Evolutionary conservation across 73 alveolate genomes (phyloP), one percentile per base, ranked within the genome.

Genomic region (Tetrahymena borealis): DNA sequence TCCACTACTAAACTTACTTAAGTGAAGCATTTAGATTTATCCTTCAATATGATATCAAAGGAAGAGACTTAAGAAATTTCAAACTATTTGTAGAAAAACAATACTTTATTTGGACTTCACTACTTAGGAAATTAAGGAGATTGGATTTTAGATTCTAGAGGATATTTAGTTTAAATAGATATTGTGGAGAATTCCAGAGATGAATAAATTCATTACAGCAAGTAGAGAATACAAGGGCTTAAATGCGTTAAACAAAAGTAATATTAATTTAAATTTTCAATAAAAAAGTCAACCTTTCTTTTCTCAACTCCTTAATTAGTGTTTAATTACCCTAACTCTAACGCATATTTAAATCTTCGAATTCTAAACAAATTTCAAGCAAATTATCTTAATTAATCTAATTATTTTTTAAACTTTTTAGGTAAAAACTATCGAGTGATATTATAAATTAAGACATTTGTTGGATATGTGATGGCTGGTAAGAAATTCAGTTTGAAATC

Each of bases 381-480:
- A 15, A 93, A 42, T 40, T 79, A 38, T 93, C 31, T 18, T 31
- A 90, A 93, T 40, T 91, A 39, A 90, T 79, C 41, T 90, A 91
- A 31, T 39, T 36, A 16, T 39, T 85, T 8, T 79, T 93, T 13
- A 79, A 78, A 85, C 36, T 85, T 79, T 33, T 78, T 18, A 40
- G 91, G 40, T 79, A 92, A 33, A 78, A 35, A 39, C 39, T 79
- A 35, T 78, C 40, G 4, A 93, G 91, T 32, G 91, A 93, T 28
- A 93, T 39, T 40, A 79, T 37, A n/a, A 60, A 91, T 33, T 79
- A 79, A 39, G 95, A 93, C 35, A 79, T 79, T 85, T 93, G 95
- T 32, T 93, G 95, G 95, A 60, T 93, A 38, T 93, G 95, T 93
- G 95, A 93, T 13, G 93, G 95, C 33, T 93, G 95, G 95, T 12